Conservation (phyloP, 495 filamentous ascomycete genomes). For the Penicillium desertorum region DNA sequence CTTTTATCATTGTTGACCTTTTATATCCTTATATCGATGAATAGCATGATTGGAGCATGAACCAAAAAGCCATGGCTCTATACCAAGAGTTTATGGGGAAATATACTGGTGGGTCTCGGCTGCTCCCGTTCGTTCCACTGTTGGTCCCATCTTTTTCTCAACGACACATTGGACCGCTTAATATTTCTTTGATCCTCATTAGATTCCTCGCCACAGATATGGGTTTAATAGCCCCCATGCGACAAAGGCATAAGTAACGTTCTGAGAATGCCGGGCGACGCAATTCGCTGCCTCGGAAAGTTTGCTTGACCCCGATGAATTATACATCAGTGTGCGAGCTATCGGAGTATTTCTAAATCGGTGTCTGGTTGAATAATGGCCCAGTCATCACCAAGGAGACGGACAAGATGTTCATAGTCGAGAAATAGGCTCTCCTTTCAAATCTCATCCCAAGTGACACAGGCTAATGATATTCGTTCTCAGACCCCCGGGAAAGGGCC, state of each 20-base stretch:
- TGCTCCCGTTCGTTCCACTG: not conserved
- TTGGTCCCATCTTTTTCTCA: not conserved
- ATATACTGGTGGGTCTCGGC: constrained; percentile 2
- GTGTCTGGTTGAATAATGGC: no score
- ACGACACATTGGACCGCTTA: not conserved
- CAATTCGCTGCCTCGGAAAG: not conserved
- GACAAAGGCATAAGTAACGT: not conserved
- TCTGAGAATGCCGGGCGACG: not conserved
- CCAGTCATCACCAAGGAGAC: no score
- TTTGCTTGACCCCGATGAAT: not conserved
- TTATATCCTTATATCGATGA: no score
- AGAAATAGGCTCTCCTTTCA: no score
- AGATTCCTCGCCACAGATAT: not conserved
- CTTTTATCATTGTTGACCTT: no score
- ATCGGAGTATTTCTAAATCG: no score
- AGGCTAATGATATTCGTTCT: no score
- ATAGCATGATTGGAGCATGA: no score
- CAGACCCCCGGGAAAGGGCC: no score
- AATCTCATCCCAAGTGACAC: no score
- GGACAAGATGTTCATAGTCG: no score
- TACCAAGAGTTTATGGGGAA: not conserved
- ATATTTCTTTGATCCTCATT: not conserved
- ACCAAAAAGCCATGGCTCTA: not conserved
- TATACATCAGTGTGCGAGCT: no score
- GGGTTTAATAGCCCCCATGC: not conserved